Evolutionary conservation across 805 yeast species (phyloP).

Genomic region (Saccharomyces mikatae): DNA sequence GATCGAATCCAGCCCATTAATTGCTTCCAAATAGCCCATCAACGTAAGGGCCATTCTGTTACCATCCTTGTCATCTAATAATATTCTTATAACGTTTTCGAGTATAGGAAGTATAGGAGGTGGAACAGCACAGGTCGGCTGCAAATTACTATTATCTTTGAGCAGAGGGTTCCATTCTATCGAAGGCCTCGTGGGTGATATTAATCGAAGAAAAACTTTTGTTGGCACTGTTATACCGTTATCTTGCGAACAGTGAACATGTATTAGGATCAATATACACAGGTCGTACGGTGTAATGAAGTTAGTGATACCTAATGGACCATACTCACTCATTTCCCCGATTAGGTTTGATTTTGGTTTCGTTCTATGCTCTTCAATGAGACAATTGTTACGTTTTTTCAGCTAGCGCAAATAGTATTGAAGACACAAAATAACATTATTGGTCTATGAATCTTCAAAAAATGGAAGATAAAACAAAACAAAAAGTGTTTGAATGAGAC

Average conservation of each 20-base stretch:
- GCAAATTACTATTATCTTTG: constrained; percentile 4
- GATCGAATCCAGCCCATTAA: constrained; percentile 11
- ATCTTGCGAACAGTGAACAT: constrained; percentile 12
- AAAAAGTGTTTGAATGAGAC: neutral
- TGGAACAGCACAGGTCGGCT: constrained; percentile 2
- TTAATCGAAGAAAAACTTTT: constrained; percentile 11
- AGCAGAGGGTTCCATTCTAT: constrained; percentile 14
- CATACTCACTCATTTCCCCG: neutral
- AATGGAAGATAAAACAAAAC: neutral
- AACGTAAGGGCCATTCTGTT: constrained; percentile 5
- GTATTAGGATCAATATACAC: constrained; percentile 15
- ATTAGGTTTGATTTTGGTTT: neutral
- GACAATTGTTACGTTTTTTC: neutral
- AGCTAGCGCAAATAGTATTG: constrained; percentile 1
- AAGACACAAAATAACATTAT: neutral
- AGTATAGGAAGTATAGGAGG: constrained; percentile 18
- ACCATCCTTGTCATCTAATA: constrained; percentile 4
- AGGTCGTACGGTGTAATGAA: constrained; percentile 24
- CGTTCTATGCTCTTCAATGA: neutral
- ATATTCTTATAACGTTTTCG: constrained; percentile 5
- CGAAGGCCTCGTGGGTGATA: constrained; percentile 15
- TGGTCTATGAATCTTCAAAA: neutral
- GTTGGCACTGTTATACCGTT: constrained; percentile 5
- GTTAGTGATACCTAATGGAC: constrained; percentile 2
- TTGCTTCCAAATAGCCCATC: constrained; percentile 4